Evolutionary conservation across 192 early-diverging fungal species (phyloP).

Genomic region (Dissophora globulifera): DNA sequence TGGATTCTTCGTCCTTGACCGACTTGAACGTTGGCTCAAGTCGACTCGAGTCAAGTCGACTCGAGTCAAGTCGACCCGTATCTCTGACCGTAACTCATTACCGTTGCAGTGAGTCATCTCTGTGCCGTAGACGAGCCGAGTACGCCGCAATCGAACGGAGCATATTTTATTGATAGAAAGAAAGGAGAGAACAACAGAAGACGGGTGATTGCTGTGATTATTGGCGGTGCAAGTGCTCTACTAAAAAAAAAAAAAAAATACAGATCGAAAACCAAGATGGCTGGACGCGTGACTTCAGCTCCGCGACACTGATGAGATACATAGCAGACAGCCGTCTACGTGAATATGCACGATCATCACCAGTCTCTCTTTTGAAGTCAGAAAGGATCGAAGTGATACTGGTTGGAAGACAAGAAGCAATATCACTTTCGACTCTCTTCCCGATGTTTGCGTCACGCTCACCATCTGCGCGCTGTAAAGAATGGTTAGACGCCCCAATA

Average conservation of each 20-base stretch:
- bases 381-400: conserved; percentile 1
- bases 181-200: not conserved
- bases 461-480: not conserved
- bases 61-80: too few species aligned
- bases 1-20: too few species aligned
- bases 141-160: not conserved
- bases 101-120: too few species aligned
- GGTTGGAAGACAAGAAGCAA: conserved; percentile 12
- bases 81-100: too few species aligned
- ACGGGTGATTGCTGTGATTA: conserved; percentile 1
- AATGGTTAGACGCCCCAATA: not conserved
- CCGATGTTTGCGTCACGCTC: not conserved
- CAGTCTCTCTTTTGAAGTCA: not conserved
- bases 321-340: not conserved
- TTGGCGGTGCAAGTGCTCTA: not conserved
- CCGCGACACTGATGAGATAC: not conserved
- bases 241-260: not conserved
- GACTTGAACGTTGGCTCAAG: too few species aligned
- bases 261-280: not conserved
- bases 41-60: too few species aligned
- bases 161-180: not conserved
- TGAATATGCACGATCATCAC: not conserved
- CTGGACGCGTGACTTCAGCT: not conserved
- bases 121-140: not conserved
- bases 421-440: conserved; percentile 1